Base-by-base conservation (phyloP, 495 filamentous ascomycete species). In the Penicillium psychrofluorescens region DNA sequence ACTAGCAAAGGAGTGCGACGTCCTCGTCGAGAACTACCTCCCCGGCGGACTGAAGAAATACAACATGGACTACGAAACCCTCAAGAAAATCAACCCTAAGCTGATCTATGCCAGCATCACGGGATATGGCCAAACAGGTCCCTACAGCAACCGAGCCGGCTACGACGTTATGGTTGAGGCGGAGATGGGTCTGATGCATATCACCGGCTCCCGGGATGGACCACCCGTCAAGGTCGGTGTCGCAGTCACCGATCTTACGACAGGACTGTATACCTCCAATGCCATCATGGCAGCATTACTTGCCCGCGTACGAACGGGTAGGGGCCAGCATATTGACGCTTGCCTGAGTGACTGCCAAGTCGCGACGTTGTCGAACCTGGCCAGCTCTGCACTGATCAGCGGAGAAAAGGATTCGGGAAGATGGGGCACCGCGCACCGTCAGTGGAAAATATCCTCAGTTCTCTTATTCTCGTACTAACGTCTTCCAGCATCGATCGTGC, bases 111-210 rank as follows among this genome's bases (percentile, higher is more conserved):
- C 81, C 14, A 82, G 78, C 58, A 84, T 85, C 46, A 85, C 81
- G 2, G 81, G 81, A 14, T 88, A 88, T 53, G 92, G 92, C 4
- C 92, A 98, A 62, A 95, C 86, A 2, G 92, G 92, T 0, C 94
- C 94, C 0, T 95, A 95, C 62, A 83, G 83, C 12, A 78, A 81
- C 37, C 78, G 94, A 7, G 89, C 92, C 8, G 92, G 92, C 9
- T 98, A 98, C 70, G 92, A 98, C 64, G 94, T 98, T 45, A 97
- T 98, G 90, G 94, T 98, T 0, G 92, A 98, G 65, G 94, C 91
- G 35, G 92, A 97, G 63, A 88, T 98, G 71, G 92, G 92, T 6
- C 58, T 98, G 43, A 98, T 98, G 92, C 94, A 98, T 60, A 97
- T 98, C 43, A 98, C 92, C 0, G 92, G 92, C 9, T 72, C 74